Conservation (phyloP, 2,329 filamentous ascomycete species). For the Venturia effusa region DNA sequence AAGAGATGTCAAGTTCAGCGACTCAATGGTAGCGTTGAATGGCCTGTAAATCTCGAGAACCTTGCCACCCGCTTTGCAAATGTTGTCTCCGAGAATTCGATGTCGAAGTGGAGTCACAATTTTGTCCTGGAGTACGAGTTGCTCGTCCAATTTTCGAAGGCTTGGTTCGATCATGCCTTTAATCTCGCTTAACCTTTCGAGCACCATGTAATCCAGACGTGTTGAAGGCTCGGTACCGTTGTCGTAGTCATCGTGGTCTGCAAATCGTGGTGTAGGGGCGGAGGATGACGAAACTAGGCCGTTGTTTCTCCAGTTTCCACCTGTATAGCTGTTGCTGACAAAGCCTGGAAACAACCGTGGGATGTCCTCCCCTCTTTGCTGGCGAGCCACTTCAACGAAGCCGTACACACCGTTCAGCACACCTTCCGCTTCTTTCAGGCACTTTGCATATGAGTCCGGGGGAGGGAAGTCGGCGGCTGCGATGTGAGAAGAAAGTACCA, state of each 20-base stretch:
- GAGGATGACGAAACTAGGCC: constrained; percentile 50
- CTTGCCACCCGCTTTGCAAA: constrained; percentile 67
- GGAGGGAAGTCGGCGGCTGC: constrained; percentile 93
- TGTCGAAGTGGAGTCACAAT: constrained; percentile 71
- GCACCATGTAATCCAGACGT: constrained; percentile 61
- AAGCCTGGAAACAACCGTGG: constrained; percentile 90
- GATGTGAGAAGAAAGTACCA: constrained; percentile 95
- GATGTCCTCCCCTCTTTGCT: constrained; percentile 87
- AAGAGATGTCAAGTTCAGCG: constrained; percentile 74
- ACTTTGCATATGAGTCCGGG: constrained; percentile 88
- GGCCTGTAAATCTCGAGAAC: constrained; percentile 82
- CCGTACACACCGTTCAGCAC: constrained; percentile 89
- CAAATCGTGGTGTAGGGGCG: constrained; percentile 47
- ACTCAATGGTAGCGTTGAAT: constrained; percentile 84
- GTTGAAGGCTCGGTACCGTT: constrained; percentile 58
- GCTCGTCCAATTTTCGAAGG: constrained; percentile 79
- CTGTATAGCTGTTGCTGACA: constrained; percentile 70
- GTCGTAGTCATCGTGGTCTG: constrained; percentile 80
- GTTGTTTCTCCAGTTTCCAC: constrained; percentile 77
- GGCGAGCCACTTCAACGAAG: constrained; percentile 89
- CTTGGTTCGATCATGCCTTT: constrained; percentile 77
- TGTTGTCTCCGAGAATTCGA: constrained; percentile 66
- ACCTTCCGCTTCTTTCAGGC: constrained; percentile 92
- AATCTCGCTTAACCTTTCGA: constrained; percentile 77
- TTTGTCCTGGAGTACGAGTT: constrained; percentile 66